phyloP scores from a whole-genome alignment of 257 asterid genomes.

The Penstemon barbatus region DNA sequence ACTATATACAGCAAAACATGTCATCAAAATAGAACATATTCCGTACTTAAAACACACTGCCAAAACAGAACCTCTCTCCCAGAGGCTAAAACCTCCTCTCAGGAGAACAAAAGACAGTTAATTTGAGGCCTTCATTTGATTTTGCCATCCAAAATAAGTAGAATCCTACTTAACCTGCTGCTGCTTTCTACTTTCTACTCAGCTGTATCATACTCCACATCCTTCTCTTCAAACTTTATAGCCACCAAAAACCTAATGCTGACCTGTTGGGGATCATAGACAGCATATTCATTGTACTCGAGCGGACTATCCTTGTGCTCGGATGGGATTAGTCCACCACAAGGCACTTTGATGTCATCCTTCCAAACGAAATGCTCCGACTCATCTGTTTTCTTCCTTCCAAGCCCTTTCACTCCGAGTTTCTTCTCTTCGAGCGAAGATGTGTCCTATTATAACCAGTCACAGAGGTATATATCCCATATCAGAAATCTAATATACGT shows the following conservation, averaged over 20 bases:
- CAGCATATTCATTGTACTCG: slow-evolving; percentile 81
- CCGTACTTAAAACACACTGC: no score
- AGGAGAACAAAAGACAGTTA: no score
- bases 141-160: no score
- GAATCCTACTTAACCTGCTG: no score
- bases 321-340: slow-evolving; percentile 61
- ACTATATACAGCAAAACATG: no score
- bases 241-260: slow-evolving; percentile 1
- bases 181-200: neutral
- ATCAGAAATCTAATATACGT: no score
- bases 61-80: no score
- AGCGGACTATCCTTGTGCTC: slow-evolving; percentile 63
- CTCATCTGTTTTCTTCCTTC: slow-evolving; percentile 39
- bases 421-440: slow-evolving; percentile 5
- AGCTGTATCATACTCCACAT: neutral
- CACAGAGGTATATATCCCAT: no score
- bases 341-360: slow-evolving; percentile 73
- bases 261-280: slow-evolving; percentile 77
- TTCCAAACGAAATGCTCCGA: slow-evolving; percentile 80
- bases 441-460: neutral
- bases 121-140: no score
- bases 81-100: no score
- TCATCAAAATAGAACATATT: no score
- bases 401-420: neutral
- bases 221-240: slow-evolving; percentile 1